Evolutionary conservation across 192 early-diverging fungal species (phyloP).

Genomic region (Entomortierella parvispora): DNA sequence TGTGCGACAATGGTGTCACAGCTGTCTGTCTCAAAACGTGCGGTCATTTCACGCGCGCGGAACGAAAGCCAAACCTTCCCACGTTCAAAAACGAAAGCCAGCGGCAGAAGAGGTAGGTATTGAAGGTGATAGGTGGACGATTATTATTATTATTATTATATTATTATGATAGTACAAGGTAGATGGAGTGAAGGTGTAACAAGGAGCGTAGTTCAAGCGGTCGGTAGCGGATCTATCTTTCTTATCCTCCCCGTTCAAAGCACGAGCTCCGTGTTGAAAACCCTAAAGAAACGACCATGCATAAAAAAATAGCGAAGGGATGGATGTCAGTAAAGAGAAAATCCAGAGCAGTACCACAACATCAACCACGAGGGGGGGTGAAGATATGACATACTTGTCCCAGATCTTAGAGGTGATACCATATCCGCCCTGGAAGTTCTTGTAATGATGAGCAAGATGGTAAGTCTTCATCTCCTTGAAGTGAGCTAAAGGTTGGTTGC

Average conservation of each 20-base stretch:
- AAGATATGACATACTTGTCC: slow-evolving; percentile 63
- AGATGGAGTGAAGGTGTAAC: background rate
- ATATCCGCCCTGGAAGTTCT: slow-evolving; percentile 85
- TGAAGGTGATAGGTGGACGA: no score
- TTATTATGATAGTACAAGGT: background rate
- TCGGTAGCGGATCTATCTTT: no score
- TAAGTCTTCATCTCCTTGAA: slow-evolving; percentile 92
- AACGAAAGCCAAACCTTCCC: no score
- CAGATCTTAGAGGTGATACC: slow-evolving; percentile 93
- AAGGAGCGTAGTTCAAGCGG: no score
- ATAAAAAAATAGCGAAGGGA: background rate
- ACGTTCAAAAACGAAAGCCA: no score
- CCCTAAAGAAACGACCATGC: slow-evolving; percentile 8
- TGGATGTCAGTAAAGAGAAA: background rate
- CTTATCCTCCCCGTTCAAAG: slow-evolving; percentile 1
- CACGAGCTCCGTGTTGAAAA: slow-evolving; percentile 40
- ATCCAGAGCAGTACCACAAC: background rate
- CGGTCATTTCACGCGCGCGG: no score
- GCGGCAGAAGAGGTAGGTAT: no score
- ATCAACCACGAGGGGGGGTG: background rate
- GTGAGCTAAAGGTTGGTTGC: slow-evolving; percentile 74
- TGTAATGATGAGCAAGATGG: slow-evolving; percentile 96
- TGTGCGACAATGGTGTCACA: no score
- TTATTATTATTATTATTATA: no score
- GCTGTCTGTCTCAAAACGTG: no score